Percentiles rank a stretch among this genome's conserved stretches.
phyloP scores from a whole-genome alignment of 495 filamentous ascomycete genomes.

The Mycothermus thermophilus region DNA sequence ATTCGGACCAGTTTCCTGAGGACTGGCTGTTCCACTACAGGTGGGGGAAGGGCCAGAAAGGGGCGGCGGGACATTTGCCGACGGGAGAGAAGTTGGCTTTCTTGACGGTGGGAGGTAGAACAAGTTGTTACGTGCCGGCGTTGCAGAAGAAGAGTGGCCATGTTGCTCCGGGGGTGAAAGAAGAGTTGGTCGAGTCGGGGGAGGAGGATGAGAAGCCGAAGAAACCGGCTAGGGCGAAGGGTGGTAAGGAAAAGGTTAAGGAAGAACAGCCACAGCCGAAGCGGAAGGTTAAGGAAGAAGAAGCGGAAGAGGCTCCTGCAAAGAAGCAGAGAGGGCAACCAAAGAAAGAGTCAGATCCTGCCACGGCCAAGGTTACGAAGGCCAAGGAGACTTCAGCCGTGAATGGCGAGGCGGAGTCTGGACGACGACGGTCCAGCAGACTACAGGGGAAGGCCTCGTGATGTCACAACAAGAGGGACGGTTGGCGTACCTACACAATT shows the following conservation, averaged over 20 bases:
- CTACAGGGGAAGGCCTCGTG: conserved; percentile 11
- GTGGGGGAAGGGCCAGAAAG: conserved; percentile 83
- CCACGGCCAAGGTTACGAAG: conserved; percentile 2
- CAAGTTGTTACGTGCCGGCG: conserved; percentile 71
- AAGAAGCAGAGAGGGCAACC: conserved; percentile 5
- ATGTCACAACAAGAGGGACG: not conserved
- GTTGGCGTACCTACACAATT: not conserved
- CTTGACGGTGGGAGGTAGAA: conserved; percentile 76
- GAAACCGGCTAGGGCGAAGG: conserved; percentile 15
- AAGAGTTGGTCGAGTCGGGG: conserved; percentile 17
- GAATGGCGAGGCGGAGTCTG: conserved; percentile 4
- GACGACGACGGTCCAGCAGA: conserved; percentile 25
- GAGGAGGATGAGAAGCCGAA: conserved; percentile 14
- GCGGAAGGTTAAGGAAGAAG: conserved; percentile 2
- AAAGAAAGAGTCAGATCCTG: conserved; percentile 1
- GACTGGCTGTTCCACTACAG: conserved; percentile 87
- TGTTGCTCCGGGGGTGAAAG: conserved; percentile 21
- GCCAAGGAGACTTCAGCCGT: conserved; percentile 2
- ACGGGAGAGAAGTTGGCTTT: conserved; percentile 74
- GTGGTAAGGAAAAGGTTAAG: conserved; percentile 1
- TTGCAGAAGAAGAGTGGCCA: conserved; percentile 63
- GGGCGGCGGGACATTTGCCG: conserved; percentile 47
- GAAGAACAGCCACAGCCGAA: conserved; percentile 5
- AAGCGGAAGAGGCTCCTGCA: conserved; percentile 5
- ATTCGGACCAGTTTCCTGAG: conserved; percentile 70